Base-by-base conservation (phyloP, 2,329 filamentous ascomycete species). In the Ophiostoma pallidulum region DNA sequence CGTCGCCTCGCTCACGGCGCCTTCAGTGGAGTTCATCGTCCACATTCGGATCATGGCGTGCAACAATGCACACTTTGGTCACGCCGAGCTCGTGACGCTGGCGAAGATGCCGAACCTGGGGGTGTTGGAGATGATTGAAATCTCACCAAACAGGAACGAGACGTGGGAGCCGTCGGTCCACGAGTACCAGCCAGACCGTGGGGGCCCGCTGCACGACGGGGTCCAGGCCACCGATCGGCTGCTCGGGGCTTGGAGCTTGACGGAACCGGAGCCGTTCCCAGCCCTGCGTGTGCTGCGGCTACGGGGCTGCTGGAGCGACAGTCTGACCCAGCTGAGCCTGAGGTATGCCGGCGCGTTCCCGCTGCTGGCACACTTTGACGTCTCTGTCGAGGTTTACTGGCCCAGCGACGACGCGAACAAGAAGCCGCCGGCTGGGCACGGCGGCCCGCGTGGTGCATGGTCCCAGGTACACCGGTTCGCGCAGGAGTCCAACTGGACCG, bases 51-150 rank as follows among this genome's bases (percentile, higher is more conserved):
- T 64, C 24, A 14, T 19, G 4, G 12, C 52, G 4, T 53, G 48
- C 2, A 6, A 13, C 3, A 18, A n/a, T 1, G 36, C 46, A 14
- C 29, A 26, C 2, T 56, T 61, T 35, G 54, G 47, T 5, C 60
- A 62, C 1, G 57, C 60, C 18, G 69, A 74, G 42, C 54, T 75
- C 24, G 51, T 73, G 2, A 56, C 56, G 16, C 58, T 75, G 28
- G 54, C 68, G 0, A 56, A 63, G 4, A 60, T 75, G 53, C 64
- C 60, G 24, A 75, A 74, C 43, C 64, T 75, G 4, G 71, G 66
- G 8, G 63, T 70, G 3, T 62, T 75, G 12, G 70, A 74, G 55
- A 62, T 75, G 19, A 60, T 72, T 13, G 64, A 71, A 50, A 65
- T 66, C 1, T 53, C 56, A 14, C 35, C 35, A 41, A 13, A 10